These are phyloP conservation scores for Bolboschoenoplectus hybrid DNA, from an alignment of 202 grass and related monocot genomes.

Conservation along the genomic window DNA sequence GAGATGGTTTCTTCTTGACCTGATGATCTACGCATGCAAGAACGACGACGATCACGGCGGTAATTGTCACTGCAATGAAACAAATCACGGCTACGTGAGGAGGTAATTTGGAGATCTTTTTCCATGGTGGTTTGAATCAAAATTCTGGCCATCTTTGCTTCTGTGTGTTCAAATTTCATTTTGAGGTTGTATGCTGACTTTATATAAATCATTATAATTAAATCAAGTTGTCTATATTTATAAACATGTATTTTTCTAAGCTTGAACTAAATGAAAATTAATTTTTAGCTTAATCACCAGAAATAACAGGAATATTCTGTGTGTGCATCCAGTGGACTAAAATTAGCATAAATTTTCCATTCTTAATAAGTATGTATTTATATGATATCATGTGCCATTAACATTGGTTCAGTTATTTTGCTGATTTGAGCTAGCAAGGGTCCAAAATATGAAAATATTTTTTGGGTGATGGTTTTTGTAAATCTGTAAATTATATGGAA, in stretches of 20 bases:
- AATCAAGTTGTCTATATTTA: background rate
- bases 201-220: background rate
- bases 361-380: background rate
- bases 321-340: background rate
- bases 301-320: background rate
- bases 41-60: background rate
- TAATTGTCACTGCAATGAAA: background rate
- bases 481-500: no score
- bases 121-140: background rate
- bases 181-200: background rate
- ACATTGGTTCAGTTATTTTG: background rate
- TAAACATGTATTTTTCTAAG: background rate
- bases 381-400: background rate
- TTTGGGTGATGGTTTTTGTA: background rate
- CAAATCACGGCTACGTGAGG: background rate
- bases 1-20: background rate
- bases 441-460: no score
- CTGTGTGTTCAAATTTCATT: background rate
- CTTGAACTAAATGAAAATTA: background rate
- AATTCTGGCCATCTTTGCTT: conserved; percentile 5
- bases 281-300: background rate
- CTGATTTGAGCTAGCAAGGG: background rate
- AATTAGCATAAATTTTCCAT: background rate
- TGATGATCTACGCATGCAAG: background rate
- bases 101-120: background rate